A percentile compares a stretch with the other conserved stretches of the same genome.
phyloP scores from a whole-genome alignment of 805 yeast species.

The Candida nanaspora region DNA sequence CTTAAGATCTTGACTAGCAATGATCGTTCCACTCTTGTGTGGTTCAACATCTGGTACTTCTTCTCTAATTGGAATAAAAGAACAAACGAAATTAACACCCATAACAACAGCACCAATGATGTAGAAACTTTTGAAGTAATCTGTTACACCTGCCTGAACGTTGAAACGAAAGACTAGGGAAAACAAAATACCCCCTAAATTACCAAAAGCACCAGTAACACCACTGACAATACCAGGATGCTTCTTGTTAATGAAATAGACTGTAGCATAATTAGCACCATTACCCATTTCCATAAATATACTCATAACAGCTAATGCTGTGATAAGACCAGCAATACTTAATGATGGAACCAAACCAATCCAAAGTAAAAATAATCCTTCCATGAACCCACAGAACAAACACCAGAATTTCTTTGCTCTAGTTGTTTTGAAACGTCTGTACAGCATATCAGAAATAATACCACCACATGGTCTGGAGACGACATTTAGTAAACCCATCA shows the following conservation, averaged over 20 bases:
- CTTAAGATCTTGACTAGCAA: not conserved
- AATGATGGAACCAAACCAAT: constrained; percentile 25
- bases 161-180: constrained; percentile 28
- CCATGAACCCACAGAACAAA: constrained; percentile 20
- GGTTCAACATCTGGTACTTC: constrained; percentile 11
- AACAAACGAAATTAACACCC: constrained; percentile 16
- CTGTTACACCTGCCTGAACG: constrained; percentile 16
- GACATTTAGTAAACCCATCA: constrained; percentile 25
- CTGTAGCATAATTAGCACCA: constrained; percentile 30
- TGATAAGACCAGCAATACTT: constrained; percentile 23
- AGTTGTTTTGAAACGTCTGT: constrained; percentile 19
- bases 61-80: constrained; percentile 19
- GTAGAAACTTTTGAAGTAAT: constrained; percentile 25
- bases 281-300: constrained; percentile 31
- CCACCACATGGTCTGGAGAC: constrained; percentile 26
- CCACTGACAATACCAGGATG: constrained; percentile 32
- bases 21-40: not conserved
- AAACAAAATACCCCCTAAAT: constrained; percentile 29
- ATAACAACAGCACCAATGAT: constrained; percentile 24
- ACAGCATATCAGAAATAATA: constrained; percentile 22
- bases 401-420: constrained; percentile 28
- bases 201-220: constrained; percentile 29
- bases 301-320: constrained; percentile 22
- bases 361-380: constrained; percentile 29
- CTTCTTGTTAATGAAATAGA: constrained; percentile 27